Conservation (phyloP, 2,329 filamentous ascomycete species). For the Coniochaeta ligniaria region DNA sequence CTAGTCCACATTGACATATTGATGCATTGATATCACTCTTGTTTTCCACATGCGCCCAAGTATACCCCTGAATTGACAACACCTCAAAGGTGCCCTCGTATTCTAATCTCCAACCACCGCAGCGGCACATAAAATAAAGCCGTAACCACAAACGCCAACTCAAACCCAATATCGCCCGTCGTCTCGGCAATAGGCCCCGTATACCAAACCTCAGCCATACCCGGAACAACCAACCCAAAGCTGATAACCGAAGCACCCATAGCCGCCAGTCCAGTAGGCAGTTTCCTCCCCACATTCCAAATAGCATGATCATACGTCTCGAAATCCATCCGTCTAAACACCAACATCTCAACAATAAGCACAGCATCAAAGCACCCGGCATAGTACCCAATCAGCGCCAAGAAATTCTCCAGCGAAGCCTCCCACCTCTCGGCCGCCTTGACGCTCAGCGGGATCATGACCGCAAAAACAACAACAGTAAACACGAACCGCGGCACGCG, state of each 20-base stretch:
- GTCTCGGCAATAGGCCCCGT: slow-evolving; percentile 50
- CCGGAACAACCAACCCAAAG: slow-evolving; percentile 47
- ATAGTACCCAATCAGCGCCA: slow-evolving; percentile 53
- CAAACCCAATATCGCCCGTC: slow-evolving; percentile 60
- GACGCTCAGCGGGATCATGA: slow-evolving; percentile 53
- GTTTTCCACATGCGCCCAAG: not conserved
- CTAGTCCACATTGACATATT: not conserved
- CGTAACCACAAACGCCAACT: slow-evolving; percentile 50
- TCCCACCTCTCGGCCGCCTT: slow-evolving; percentile 50
- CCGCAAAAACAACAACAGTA: slow-evolving; percentile 46
- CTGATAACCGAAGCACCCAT: slow-evolving; percentile 36
- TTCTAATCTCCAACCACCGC: slow-evolving; percentile 32
- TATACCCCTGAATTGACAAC: not conserved
- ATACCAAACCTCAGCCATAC: slow-evolving; percentile 55
- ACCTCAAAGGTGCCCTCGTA: slow-evolving; percentile 20
- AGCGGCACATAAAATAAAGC: slow-evolving; percentile 39
- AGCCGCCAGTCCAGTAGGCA: slow-evolving; percentile 41
- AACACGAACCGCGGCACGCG: slow-evolving; percentile 51
- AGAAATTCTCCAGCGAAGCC: slow-evolving; percentile 47
- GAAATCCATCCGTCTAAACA: slow-evolving; percentile 38
- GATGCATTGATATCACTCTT: not conserved
- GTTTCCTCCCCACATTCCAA: slow-evolving; percentile 36
- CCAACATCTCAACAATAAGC: slow-evolving; percentile 37
- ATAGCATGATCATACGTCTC: slow-evolving; percentile 35
- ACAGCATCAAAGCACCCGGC: slow-evolving; percentile 47